Percentiles rank a stretch among this genome's conserved stretches.
Evolutionary conservation across 495 filamentous ascomycete genomes (phyloP).

Genomic region (Bacidia rubella): DNA sequence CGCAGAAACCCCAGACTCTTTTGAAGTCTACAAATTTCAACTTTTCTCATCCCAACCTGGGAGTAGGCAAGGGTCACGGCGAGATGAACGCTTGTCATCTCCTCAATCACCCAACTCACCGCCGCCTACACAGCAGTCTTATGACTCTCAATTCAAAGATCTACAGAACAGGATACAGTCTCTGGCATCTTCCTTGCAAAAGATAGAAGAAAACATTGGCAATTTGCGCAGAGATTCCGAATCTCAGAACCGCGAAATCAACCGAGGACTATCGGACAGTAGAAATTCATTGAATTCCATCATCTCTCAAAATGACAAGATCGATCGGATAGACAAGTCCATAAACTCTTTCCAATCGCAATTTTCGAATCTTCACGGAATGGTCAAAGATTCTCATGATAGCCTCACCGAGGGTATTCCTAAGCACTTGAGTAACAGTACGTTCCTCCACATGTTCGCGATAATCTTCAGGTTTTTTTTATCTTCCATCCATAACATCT

Average conservation of each 20-base stretch:
- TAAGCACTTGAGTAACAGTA: constrained; percentile 33
- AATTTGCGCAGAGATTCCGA: constrained; percentile 30
- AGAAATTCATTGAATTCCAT: constrained; percentile 42
- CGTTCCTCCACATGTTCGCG: constrained; percentile 11
- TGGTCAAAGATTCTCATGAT: constrained; percentile 58
- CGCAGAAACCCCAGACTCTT: constrained; percentile 83
- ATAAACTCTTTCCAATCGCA: constrained; percentile 58
- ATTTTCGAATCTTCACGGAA: constrained; percentile 56
- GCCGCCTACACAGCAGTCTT: constrained; percentile 36
- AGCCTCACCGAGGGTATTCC: constrained; percentile 47
- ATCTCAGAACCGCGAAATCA: constrained; percentile 44
- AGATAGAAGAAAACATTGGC: constrained; percentile 50
- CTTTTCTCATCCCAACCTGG: constrained; percentile 26
- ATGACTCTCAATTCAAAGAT: constrained; percentile 57
- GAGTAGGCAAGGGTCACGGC: constrained; percentile 23
- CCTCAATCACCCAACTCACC: constrained; percentile 25
- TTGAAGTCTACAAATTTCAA: constrained; percentile 81
- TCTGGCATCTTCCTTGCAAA: constrained; percentile 56
- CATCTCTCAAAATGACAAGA: constrained; percentile 25
- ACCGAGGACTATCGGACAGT: constrained; percentile 28
- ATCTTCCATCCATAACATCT: constrained; percentile 2
- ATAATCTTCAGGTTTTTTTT: too few species aligned
- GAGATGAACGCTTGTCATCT: constrained; percentile 24
- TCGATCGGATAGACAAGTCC: constrained; percentile 45
- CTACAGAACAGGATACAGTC: constrained; percentile 68